Evolutionary conservation across 257 asterid species (phyloP), one percentile per base, ranked within the genome.

Genomic region (Solanum chiquidenum): DNA sequence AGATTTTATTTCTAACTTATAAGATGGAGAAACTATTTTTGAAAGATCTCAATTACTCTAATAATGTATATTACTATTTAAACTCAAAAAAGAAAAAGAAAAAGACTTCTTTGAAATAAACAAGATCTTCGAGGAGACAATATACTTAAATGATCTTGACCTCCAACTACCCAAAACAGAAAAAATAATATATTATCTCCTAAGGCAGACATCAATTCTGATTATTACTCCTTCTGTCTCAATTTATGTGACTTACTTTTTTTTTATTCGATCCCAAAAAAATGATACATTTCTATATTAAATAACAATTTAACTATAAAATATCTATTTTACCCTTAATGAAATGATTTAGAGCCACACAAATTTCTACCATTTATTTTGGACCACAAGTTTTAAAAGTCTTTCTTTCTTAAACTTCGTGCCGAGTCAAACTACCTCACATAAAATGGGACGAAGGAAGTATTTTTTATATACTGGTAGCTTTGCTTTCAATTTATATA

Each of bases 221-320:
- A 80, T 46, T 3, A 1, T 58, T 5, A 0, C 0, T 33, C 34
- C 34, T 4, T 33, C 34, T 33, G 3, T 33, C 3, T 3, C 34
- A 33, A 33, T 33, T 33, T 33, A 33, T 33, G 34, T 33, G 34
- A 33, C 34, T 3, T 33, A 33, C 3, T 33, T 33, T 29, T 33
- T 33, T 33, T 33, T 33, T 33, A 33, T 33, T 33, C 3, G 3
- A 4, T 33, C 34, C 4, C 3, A 33, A 33, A 33, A 33, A 33
- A 33, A 33, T 33, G 4, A 33, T 33, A 33, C 3, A 33, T 33
- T 33, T 33, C 34, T 33, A 33, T 33, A 33, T 33, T 33, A 33
- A 33, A 33, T 33, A 33, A 33, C 4, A 33, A 33, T 33, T 33
- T 33, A 33, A 33, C 3, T 33, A 33, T 33, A 33, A 33, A 33